These are phyloP conservation scores for Buxus sempervirens DNA, from an alignment of 164 flowering plant species.

Conservation along the genomic window DNA sequence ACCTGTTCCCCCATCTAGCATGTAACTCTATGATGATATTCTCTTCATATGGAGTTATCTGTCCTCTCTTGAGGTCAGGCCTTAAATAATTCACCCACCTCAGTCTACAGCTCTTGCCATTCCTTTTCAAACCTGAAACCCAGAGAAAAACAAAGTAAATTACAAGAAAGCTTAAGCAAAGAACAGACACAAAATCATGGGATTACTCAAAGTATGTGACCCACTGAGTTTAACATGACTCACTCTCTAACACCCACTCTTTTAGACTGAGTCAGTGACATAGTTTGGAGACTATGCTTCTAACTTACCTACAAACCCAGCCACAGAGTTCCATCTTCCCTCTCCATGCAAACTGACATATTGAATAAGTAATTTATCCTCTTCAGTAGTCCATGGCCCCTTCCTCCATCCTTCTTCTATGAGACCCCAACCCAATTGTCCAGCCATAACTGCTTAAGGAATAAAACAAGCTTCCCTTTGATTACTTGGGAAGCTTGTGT, in stretches of 20 bases:
- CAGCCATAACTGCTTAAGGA: slow-evolving; percentile 38
- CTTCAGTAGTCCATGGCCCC: slow-evolving; percentile 97
- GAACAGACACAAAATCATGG: not conserved
- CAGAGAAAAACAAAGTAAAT: not conserved
- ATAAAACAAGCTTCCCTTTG: slow-evolving; percentile 13
- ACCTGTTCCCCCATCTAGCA: slow-evolving; percentile 97
- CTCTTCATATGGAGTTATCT: slow-evolving; percentile 85
- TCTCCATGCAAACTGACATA: slow-evolving; percentile 83
- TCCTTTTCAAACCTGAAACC: slow-evolving; percentile 72
- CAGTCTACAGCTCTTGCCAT: slow-evolving; percentile 91
- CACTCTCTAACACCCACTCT: no score
- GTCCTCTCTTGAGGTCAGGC: slow-evolving; percentile 93
- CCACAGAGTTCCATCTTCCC: slow-evolving; percentile 89
- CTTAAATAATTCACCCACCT: slow-evolving; percentile 94
- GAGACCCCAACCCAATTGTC: slow-evolving; percentile 50
- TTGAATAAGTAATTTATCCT: slow-evolving; percentile 68
- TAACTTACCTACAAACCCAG: slow-evolving; percentile 61
- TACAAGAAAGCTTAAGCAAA: not conserved
- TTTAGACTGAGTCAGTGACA: no score
- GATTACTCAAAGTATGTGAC: no score
- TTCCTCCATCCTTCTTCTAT: slow-evolving; percentile 69
- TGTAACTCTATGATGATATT: slow-evolving; percentile 72
- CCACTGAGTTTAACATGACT: no score
- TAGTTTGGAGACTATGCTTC: no score
- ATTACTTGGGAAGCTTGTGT: slow-evolving; percentile 17